Evolutionary conservation across 768 basidiomycete species (phyloP), one percentile per base, ranked within the genome.

Genomic region (Lentinula sp.): DNA sequence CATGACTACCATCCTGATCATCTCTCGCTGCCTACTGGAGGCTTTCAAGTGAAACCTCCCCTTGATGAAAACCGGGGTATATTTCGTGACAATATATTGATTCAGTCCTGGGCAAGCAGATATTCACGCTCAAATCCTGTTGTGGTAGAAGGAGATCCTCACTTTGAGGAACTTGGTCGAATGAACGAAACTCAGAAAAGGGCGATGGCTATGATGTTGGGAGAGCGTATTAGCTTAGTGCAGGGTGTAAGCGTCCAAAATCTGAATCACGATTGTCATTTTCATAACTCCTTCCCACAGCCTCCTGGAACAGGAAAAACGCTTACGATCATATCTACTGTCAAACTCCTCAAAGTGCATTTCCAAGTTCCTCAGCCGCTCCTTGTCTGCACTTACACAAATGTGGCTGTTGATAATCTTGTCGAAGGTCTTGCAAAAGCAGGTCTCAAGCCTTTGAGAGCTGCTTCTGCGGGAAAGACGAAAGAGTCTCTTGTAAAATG

Each of bases 281-380:
- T n/a, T 23, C 7, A 23, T 66, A 55, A 57, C n/a, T 23, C 46
- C 7, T 54, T 59, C 50, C 35, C 64, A 16, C 66, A 93, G 90
- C 92, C 93, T 43, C 93, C 93, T 18, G 93, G 93, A 21, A 95
- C 93, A 0, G 95, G 95, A 39, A 98, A 98, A 73, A 95, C 94
- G 2, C 87, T 88, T 70, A 95, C 93, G 0, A 93, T 95, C 50
- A 85, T 93, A n/a, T 88, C 95, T 70, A 80, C 91, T 0, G 79
- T 92, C 61, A 88, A 84, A 65, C 68, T 95, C 16, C 82, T 95
- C 61, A 95, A 95, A 79, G 85, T 74, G 3, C 84, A 93, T 68
- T 98, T 95, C 70, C 79, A 88, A 70, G 85, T 95, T 9, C 84
- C 90, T 5, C 83, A 89, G 39, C 93, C 93, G 1, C 77, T 96